Evolutionary conservation across 2,329 filamentous ascomycete species (phyloP), one percentile per base, ranked within the genome.

Genomic region (Didymella arachidicola): DNA sequence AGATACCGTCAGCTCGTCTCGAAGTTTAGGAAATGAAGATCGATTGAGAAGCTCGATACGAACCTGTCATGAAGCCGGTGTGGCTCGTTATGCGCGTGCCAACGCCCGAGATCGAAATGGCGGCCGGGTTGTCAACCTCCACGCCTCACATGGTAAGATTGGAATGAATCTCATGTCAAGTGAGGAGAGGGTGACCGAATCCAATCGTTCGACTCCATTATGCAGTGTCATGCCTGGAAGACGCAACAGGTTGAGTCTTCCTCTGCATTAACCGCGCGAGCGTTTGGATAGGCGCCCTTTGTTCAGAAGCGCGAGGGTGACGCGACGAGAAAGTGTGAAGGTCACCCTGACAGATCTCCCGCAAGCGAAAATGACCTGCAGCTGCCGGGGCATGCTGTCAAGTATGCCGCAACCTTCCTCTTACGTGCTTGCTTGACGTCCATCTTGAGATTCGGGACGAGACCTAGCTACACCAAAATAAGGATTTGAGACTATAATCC

Each of bases 111-210:
- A 36, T 47, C 16, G 26, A 34, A 7, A 52, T 32, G 48, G 11
- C 22, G 18, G 34, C 30, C 10, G 46, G 43, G 29, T 38, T 39
- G 25, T 59, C 50, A 29, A 27, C 6, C 16, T 41, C 45, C 25
- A 53, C 44, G 45, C 50, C 45, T 59, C 50, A 46, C 45, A 59
- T 54, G 50, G 56, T 18, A 46, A 30, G 32, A 46, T 47, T 51
- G 56, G 56, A 59, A 59, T 59, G 56, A n/a, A 39, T 16, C 29
- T 34, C 5, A 7, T 41, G 12, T 18, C 30, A 58, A 49, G 55
- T 25, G 49, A 48, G 48, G 47, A 47, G 12, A 26, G 10, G 16
- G 27, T 32, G 27, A 10, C 34, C 14, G n/a, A 22, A 42, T 25
- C 26, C 42, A n/a, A 48, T 46, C 11, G 16, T 26, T 14, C 36